Percentiles rank a stretch among this genome's conserved stretches.
These are phyloP conservation scores for Kurtzmaniella quercitrusa DNA, from an alignment of 1,139 yeast genomes.

Conservation along the genomic window DNA sequence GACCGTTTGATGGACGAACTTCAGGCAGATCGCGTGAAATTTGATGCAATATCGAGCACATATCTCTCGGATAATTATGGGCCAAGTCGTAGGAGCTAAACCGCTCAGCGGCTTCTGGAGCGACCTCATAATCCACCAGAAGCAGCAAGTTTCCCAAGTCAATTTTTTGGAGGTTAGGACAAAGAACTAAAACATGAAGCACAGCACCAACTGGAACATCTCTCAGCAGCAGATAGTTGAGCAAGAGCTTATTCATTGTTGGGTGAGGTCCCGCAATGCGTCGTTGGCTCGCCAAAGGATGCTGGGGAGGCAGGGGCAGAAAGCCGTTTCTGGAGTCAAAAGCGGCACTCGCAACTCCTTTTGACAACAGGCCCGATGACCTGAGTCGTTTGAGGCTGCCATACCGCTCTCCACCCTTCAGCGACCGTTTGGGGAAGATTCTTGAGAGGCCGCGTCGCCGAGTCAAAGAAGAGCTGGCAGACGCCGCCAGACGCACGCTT, in stretches of 20 bases:
- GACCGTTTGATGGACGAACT: neutral
- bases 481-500: neutral
- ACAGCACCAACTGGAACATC: constrained; percentile 70
- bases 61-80: constrained; percentile 34
- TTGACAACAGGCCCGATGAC: neutral
- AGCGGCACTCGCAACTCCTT: neutral
- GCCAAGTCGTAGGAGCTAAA: constrained; percentile 37
- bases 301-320: neutral
- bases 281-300: neutral
- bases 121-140: constrained; percentile 56
- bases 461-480: neutral
- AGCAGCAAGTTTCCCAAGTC: constrained; percentile 54
- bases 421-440: neutral
- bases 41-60: constrained; percentile 11
- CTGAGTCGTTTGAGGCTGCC: neutral
- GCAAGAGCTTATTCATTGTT: constrained; percentile 49
- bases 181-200: constrained; percentile 53
- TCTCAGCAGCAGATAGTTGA: constrained; percentile 53
- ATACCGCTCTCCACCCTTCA: neutral
- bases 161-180: constrained; percentile 50
- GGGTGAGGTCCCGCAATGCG: constrained; percentile 42
- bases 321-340: neutral
- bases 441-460: neutral
- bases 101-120: constrained; percentile 25
- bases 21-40: neutral